Conservation (phyloP, 495 filamentous ascomycete genomes). For the Polyplosphaeria fusca region DNA sequence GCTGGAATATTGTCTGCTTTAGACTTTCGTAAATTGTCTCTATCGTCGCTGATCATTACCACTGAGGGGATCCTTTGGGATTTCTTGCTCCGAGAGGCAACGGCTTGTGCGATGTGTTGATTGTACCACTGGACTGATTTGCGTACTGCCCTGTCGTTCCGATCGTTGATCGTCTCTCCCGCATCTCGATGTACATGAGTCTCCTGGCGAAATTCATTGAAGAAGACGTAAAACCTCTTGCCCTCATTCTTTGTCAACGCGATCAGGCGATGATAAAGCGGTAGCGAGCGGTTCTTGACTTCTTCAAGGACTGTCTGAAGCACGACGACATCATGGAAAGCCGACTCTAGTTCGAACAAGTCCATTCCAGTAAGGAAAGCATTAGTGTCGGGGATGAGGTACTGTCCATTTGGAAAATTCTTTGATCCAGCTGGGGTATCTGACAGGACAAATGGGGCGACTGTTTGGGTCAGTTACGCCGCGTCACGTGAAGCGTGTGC, state of each 20-base stretch:
- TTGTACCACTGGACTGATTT: constrained; percentile 85
- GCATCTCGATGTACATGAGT: constrained; percentile 73
- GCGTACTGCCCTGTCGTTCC: constrained; percentile 89
- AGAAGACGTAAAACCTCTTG: constrained; percentile 97
- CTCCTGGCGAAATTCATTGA: constrained; percentile 95
- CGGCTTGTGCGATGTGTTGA: constrained; percentile 65
- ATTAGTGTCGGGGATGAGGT: constrained; percentile 95
- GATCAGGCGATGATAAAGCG: constrained; percentile 90
- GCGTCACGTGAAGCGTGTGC: constrained; percentile 17
- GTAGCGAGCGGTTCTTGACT: constrained; percentile 86
- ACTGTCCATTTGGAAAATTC: constrained; percentile 80
- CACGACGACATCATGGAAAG: constrained; percentile 92
- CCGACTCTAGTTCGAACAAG: constrained; percentile 83
- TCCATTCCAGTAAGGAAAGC: constrained; percentile 94
- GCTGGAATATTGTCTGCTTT: constrained; percentile 65
- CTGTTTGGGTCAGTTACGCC: constrained; percentile 46
- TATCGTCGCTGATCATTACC: constrained; percentile 92
- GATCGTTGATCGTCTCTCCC: constrained; percentile 90
- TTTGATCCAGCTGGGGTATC: constrained; percentile 79
- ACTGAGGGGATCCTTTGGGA: constrained; percentile 66
- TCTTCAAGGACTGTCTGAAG: constrained; percentile 95
- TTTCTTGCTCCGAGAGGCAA: constrained; percentile 51
- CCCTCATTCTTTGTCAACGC: constrained; percentile 88
- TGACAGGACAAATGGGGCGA: constrained; percentile 79
- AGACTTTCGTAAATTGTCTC: constrained; percentile 78